phyloP scores from a whole-genome alignment of 2,329 filamentous ascomycete genomes.

The Monilinia aucupariae region DNA sequence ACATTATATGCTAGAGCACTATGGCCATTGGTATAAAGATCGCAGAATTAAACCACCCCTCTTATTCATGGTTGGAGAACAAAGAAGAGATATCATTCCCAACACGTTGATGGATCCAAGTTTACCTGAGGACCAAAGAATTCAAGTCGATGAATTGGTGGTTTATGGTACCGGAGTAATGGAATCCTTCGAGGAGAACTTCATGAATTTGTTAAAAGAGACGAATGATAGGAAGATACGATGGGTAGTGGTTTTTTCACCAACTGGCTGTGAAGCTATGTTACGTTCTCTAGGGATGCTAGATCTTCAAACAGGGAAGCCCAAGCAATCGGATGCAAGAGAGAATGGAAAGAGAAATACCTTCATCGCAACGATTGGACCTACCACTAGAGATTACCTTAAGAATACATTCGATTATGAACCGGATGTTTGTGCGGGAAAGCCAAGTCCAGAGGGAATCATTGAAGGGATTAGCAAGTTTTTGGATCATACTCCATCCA shows the following conservation, averaged over 20 bases:
- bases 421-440: slow-evolving; percentile 74
- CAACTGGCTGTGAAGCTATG: slow-evolving; percentile 58
- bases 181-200: slow-evolving; percentile 67
- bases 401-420: slow-evolving; percentile 57
- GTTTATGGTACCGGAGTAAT: slow-evolving; percentile 85
- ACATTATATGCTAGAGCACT: slow-evolving; percentile 72
- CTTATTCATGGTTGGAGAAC: slow-evolving; percentile 86
- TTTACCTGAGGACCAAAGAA: slow-evolving; percentile 46
- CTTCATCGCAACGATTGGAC: slow-evolving; percentile 82
- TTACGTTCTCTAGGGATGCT: slow-evolving; percentile 49
- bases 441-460: slow-evolving; percentile 77
- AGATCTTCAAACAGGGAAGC: slow-evolving; percentile 43
- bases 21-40: slow-evolving; percentile 49
- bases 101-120: slow-evolving; percentile 60
- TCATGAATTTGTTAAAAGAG: slow-evolving; percentile 46
- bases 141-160: slow-evolving; percentile 70
- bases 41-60: slow-evolving; percentile 52
- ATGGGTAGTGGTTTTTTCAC: slow-evolving; percentile 74
- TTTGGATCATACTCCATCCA: slow-evolving; percentile 12
- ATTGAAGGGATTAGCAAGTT: slow-evolving; percentile 55
- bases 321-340: slow-evolving; percentile 21
- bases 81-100: slow-evolving; percentile 84
- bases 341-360: slow-evolving; percentile 41
- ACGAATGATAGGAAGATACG: slow-evolving; percentile 42
- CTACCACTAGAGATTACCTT: slow-evolving; percentile 79